A percentile compares a stretch with the other conserved stretches of the same genome.
These are phyloP conservation scores for Beta lomatogona DNA, from an alignment of 179 eudicot species.

Conservation along the genomic window DNA sequence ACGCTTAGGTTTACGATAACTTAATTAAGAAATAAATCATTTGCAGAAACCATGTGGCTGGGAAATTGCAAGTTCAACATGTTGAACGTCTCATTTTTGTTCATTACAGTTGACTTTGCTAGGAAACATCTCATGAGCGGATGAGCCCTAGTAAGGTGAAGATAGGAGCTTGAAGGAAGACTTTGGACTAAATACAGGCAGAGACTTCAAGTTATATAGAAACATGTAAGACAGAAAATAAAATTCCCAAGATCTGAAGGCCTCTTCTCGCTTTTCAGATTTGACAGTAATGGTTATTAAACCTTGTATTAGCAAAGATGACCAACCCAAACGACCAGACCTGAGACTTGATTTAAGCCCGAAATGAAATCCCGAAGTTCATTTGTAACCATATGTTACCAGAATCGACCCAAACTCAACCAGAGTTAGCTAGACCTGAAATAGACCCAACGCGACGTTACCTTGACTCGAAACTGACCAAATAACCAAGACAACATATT, in stretches of 20 bases:
- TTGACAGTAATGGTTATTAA: background rate
- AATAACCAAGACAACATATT: too few relatives aligned
- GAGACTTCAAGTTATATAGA: background rate
- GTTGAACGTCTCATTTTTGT: background rate
- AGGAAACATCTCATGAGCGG: background rate
- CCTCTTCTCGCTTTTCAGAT: background rate
- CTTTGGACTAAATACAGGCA: background rate
- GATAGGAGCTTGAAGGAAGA: background rate
- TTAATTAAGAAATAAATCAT: background rate
- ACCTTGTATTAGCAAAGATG: too few relatives aligned
- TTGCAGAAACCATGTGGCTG: background rate
- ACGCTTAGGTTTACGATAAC: background rate
- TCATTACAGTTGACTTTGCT: background rate
- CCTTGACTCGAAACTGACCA: too few relatives aligned
- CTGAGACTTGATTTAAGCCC: too few relatives aligned
- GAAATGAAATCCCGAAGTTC: too few relatives aligned
- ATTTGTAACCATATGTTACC: too few relatives aligned
- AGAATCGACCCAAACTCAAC: too few relatives aligned
- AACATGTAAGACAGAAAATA: background rate
- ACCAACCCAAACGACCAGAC: too few relatives aligned
- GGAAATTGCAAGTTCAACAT: background rate
- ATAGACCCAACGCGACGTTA: too few relatives aligned
- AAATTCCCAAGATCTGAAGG: background rate
- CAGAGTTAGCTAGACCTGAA: too few relatives aligned
- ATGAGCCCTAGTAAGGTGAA: background rate